Evolutionary conservation across 257 asterid genomes (phyloP).

Genomic region (Penstemon newberryi): DNA sequence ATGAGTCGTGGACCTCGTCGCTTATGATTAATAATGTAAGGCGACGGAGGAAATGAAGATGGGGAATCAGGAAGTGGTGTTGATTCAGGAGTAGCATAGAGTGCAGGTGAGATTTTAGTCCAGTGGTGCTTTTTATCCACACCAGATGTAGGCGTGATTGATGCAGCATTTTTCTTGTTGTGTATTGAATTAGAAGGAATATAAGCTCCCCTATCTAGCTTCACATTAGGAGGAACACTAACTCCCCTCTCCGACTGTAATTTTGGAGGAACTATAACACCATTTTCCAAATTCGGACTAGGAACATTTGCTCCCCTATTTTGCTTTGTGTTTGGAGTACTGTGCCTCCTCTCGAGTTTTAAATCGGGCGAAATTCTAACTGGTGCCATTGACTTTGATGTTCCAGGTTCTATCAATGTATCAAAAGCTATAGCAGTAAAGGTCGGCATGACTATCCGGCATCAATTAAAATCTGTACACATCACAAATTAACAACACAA

Average conservation of each 20-base stretch:
- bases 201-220: slow-evolving; percentile 44
- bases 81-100: slow-evolving; percentile 81
- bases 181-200: slow-evolving; percentile 20
- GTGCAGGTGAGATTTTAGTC: slow-evolving; percentile 87
- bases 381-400: slow-evolving; percentile 48
- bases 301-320: slow-evolving; percentile 28
- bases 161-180: slow-evolving; percentile 36
- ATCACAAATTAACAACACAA: not conserved
- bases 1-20: slow-evolving; percentile 88
- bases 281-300: slow-evolving; percentile 33
- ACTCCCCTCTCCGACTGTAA: too few relatives aligned
- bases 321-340: slow-evolving; percentile 38
- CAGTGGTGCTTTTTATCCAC: slow-evolving; percentile 56
- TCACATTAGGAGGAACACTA: slow-evolving; percentile 22
- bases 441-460: slow-evolving; percentile 72
- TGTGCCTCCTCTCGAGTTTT: slow-evolving; percentile 44
- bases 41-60: slow-evolving; percentile 84
- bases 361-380: slow-evolving; percentile 27
- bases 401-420: slow-evolving; percentile 73
- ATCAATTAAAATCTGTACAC: slow-evolving; percentile 49
- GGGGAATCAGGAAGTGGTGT: slow-evolving; percentile 92
- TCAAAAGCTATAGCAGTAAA: slow-evolving; percentile 80
- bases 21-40: slow-evolving; percentile 87
- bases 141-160: slow-evolving; percentile 24
- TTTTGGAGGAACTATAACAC: slow-evolving; percentile 38